Evolutionary conservation across 108 stramenopile species (phyloP), one percentile per base, ranked within the genome.

Genomic region (Nannochloropsis salina): DNA sequence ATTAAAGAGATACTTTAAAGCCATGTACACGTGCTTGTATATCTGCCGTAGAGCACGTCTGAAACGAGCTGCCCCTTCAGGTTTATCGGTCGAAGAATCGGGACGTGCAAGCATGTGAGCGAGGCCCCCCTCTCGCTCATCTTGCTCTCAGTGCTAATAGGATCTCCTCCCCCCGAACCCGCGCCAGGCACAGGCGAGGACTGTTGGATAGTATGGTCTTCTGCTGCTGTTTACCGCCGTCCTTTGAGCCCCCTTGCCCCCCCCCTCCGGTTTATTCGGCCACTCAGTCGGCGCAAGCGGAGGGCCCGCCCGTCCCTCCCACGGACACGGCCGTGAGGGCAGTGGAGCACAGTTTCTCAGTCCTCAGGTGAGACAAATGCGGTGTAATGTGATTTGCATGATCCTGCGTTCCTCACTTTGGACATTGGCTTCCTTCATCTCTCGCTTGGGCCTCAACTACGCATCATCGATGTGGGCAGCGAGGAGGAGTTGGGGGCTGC

Each of bases 401-500:
- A n/a, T n/a, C 61, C 2, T 74, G 20, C 61, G 20, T 74, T 74
- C 61, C 61, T 74, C 61, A 8, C 61, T 15, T n/a, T n/a, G 15
- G 4, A n/a, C 61, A 4, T 6, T 74, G 15, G 20, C 61, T 74
- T n/a, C n/a, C 61, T n/a, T 74, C 61, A 74, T 31, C 0, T 31
- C 31, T 31, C 31, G 31, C 31, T 31, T 31, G 31, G 31, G 31
- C 31, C 31, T 31, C 31, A 0, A 1, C 31, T 31, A 31, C 31
- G 31, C 31, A 6, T 51, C 47, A 51, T 15, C 15, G 20, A n/a
- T n/a, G 20, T n/a, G 61, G 15, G 61, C 61, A 74, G 61, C n/a
- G 61, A 74, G 20, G 61, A 74, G n/a, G 61, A 74, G n/a, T n/a
- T 74, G 61, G 61, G n/a, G 61, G 61, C 61, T n/a, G n/a, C n/a